Conservation (phyloP, 2,329 filamentous ascomycete species). For the Neurospora sp. region DNA sequence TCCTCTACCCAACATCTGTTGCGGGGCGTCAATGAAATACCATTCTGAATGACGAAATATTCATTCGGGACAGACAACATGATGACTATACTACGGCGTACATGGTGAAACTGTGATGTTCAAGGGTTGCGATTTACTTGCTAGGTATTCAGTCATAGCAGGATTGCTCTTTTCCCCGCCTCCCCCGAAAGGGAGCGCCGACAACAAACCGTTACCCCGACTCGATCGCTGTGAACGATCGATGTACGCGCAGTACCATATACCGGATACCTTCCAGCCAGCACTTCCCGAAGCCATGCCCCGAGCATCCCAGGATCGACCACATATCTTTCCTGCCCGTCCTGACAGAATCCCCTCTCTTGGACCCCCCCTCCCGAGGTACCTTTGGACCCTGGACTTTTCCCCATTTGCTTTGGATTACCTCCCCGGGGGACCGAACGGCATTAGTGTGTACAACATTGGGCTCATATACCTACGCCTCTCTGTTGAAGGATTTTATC, state of each 20-base stretch:
- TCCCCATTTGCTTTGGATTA: not conserved
- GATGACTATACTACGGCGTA: not conserved
- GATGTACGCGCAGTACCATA: not conserved
- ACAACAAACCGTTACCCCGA: not conserved
- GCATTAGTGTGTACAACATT: constrained; percentile 53
- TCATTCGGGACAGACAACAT: not conserved
- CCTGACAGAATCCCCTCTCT: not conserved
- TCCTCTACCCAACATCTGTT: constrained; percentile 7
- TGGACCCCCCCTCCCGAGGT: not conserved
- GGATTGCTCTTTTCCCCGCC: too few relatives aligned
- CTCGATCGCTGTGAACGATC: not conserved
- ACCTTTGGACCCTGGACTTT: not conserved
- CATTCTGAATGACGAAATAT: not conserved
- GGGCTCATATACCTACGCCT: constrained; percentile 38
- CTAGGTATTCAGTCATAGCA: not conserved
- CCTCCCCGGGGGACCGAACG: constrained; percentile 20
- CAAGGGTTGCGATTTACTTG: not conserved
- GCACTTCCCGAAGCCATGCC: not conserved
- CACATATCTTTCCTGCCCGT: not conserved
- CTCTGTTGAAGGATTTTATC: constrained; percentile 47
- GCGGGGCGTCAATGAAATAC: not conserved
- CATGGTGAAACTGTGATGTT: not conserved
- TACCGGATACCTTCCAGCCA: not conserved
- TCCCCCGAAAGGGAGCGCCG: not conserved
- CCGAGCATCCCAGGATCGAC: not conserved